phyloP scores from a whole-genome alignment of 78 protist genomes.

The Corallochytrium limacisporum region DNA sequence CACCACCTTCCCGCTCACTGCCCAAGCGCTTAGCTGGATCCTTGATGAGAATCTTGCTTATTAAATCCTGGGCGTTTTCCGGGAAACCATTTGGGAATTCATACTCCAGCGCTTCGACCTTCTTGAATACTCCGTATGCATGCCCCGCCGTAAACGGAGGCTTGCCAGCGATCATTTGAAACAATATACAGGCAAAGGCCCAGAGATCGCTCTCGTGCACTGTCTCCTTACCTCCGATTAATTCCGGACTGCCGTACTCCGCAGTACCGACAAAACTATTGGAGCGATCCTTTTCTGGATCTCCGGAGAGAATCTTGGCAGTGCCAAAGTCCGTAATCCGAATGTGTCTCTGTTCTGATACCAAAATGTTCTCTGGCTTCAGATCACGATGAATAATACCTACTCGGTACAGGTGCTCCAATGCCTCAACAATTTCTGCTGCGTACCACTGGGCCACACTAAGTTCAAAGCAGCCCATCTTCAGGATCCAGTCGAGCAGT shows the following conservation, averaged over 20 bases:
- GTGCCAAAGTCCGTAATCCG: constrained; percentile 48
- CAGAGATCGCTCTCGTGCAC: constrained; percentile 54
- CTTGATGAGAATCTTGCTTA: too few species aligned
- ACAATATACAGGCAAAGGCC: constrained; percentile 76
- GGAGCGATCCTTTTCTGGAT: background rate
- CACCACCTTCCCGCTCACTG: background rate
- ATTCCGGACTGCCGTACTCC: constrained; percentile 71
- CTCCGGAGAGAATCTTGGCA: background rate
- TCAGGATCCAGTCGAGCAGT: constrained; percentile 8
- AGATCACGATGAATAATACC: constrained; percentile 39
- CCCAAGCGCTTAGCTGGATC: constrained; percentile 26
- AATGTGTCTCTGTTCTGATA: constrained; percentile 25
- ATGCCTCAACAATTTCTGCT: constrained; percentile 30
- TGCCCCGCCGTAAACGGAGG: too few species aligned
- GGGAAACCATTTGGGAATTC: constrained; percentile 53
- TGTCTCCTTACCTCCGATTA: background rate
- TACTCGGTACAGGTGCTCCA: constrained; percentile 22
- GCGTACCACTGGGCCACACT: constrained; percentile 7
- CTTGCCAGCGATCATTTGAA: too few species aligned
- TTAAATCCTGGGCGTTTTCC: constrained; percentile 11
- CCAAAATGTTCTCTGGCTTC: constrained; percentile 45
- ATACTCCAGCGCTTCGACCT: too few species aligned
- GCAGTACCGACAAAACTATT: constrained; percentile 59
- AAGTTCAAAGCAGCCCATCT: constrained; percentile 13
- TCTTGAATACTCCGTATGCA: too few species aligned